Evolutionary conservation across 2,329 filamentous ascomycete genomes (phyloP).

Genomic region (Curvularia eragrostidis): DNA sequence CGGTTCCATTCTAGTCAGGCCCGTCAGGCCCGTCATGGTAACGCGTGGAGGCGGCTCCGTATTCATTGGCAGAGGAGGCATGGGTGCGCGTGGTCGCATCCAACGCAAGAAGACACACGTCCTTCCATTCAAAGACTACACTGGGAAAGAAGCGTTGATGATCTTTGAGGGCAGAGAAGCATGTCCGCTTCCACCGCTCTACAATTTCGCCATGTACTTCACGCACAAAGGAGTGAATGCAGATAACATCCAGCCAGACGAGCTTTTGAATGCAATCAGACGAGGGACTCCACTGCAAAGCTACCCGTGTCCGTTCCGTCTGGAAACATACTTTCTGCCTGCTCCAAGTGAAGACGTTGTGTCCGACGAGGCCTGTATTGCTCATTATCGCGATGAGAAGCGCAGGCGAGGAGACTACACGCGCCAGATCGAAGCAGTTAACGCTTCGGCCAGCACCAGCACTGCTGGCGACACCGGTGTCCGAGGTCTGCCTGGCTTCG

Average conservation of each 20-base stretch:
- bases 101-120: constrained; percentile 18
- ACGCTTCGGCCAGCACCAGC: neutral
- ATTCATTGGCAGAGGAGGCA: constrained; percentile 14
- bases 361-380: constrained; percentile 1
- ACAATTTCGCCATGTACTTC: constrained; percentile 21
- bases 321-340: neutral
- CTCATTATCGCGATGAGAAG: constrained; percentile 3
- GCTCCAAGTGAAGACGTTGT: neutral
- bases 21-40: constrained; percentile 11
- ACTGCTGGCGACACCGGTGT: too few relatives aligned
- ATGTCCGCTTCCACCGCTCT: constrained; percentile 22
- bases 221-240: constrained; percentile 16
- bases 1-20: neutral
- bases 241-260: constrained; percentile 15
- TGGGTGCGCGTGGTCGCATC: constrained; percentile 15
- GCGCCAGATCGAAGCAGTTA: neutral
- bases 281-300: neutral
- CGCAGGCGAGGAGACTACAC: constrained; percentile 1
- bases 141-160: constrained; percentile 15
- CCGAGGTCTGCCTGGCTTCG: neutral
- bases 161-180: constrained; percentile 12
- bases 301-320: neutral
- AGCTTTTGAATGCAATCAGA: constrained; percentile 10
- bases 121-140: constrained; percentile 19
- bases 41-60: constrained; percentile 10